Base-by-base conservation (phyloP, 2,329 filamentous ascomycete genomes). In the Fusarium aywerte region DNA sequence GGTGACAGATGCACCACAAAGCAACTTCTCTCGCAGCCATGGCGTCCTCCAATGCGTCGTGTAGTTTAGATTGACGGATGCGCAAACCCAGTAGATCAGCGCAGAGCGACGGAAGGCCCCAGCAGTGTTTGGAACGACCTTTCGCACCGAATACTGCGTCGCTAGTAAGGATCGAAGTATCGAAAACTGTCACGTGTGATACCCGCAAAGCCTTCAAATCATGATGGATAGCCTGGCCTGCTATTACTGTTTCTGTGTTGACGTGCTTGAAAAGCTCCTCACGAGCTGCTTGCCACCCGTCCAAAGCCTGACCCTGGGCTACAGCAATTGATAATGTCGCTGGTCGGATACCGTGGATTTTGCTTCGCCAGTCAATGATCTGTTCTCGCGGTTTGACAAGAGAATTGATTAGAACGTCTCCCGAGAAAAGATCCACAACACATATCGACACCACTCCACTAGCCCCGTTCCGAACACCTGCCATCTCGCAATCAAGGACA, bases 401-500 rank as follows among this genome's bases (percentile, higher is more conserved):
- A 7, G 36, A 54, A n/a, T 60, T 32, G 4, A 65, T 1, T 21
- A 65, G 40, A 20, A 48, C 2, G 21, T 64, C 29, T 13, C 59
- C 39, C 4, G 62, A 55, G 15, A 65, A 64, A 18, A 64, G 29
- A 9, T 65, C 62, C n/a, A 65, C n/a, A 3, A 31, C 44, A 18
- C 38, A 65, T 5, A 60, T 64, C 1, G 44, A 65, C 23, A 65
- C 38, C 4, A 55, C 18, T 23, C 60, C 62, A 20, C 39, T 54
- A 21, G 21, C 20, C 0, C 55, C 42, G 2, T 27, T 45, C 25
- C 23, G 7, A 7, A 47, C 38, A 5, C 42, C 48, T 23, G 38
- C 52, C 62, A 59, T 65, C 32, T 65, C 62, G 15, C 58, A 58
- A 23, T 65, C 42, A 2, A 65, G 27, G 9, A 33, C 35, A 1